A percentile compares a stretch with the other conserved stretches of the same genome.
phyloP scores from a whole-genome alignment of 1,139 yeast genomes.

The Candida mesenterica region DNA sequence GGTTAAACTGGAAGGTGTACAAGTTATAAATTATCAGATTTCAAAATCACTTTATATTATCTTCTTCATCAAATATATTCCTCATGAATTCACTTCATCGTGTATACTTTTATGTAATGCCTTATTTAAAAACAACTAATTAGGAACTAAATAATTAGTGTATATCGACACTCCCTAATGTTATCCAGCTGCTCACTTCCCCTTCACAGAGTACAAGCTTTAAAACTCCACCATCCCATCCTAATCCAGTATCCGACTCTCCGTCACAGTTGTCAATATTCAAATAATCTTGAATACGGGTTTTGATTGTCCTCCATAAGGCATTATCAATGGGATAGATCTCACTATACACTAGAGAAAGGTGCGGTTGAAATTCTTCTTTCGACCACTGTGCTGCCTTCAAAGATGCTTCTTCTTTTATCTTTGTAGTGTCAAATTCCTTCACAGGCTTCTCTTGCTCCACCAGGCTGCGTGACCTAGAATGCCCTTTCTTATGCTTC shows the following conservation, averaged over 20 bases:
- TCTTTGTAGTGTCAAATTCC: constrained; percentile 23
- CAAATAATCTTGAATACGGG: constrained; percentile 68
- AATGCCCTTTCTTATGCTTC: constrained; percentile 20
- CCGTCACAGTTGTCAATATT: constrained; percentile 47
- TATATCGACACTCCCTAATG: constrained; percentile 57
- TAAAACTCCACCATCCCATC: constrained; percentile 69
- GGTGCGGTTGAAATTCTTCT: constrained; percentile 66
- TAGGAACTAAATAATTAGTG: too few species aligned
- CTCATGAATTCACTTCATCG: too few species aligned
- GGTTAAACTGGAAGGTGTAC: constrained; percentile 40
- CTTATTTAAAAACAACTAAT: too few species aligned
- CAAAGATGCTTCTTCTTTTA: constrained; percentile 29
- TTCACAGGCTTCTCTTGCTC: constrained; percentile 12
- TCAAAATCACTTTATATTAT: background rate
- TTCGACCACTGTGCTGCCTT: constrained; percentile 56
- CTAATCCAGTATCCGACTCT: constrained; percentile 32
- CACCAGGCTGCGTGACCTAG: background rate
- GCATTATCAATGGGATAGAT: constrained; percentile 71
- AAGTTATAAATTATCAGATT: constrained; percentile 8
- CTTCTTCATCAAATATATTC: too few species aligned
- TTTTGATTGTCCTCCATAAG: constrained; percentile 60
- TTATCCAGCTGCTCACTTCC: constrained; percentile 69
- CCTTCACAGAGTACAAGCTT: constrained; percentile 75
- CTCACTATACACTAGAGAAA: constrained; percentile 69
- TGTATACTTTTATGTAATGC: too few species aligned